Evolutionary conservation across 345 rosid genomes (phyloP).

Genomic region (Conringia planisiliqua): DNA sequence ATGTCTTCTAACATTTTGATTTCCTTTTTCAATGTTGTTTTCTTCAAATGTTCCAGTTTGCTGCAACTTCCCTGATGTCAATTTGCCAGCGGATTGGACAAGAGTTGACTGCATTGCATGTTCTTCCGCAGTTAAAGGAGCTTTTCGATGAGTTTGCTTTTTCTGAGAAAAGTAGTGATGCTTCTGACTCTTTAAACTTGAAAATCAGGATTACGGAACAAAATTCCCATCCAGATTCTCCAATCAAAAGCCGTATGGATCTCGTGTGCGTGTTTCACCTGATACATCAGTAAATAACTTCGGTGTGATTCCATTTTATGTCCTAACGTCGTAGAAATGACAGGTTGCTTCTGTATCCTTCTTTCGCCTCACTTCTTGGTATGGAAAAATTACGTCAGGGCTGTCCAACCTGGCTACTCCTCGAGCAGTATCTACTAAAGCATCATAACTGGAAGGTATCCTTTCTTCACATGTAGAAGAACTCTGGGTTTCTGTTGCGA

Average conservation of each 20-base stretch:
- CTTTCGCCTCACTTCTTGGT: slow-evolving; percentile 85
- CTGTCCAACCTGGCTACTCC: slow-evolving; percentile 95
- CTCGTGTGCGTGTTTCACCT: slow-evolving; percentile 73
- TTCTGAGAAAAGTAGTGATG: slow-evolving; percentile 56
- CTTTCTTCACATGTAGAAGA: background rate
- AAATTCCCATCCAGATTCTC: slow-evolving; percentile 51
- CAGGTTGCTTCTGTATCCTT: slow-evolving; percentile 92
- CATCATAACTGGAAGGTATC: slow-evolving; percentile 88
- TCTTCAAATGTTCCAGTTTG: slow-evolving; percentile 54
- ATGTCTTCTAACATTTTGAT: slow-evolving; percentile 4
- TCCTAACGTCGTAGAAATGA: slow-evolving; percentile 21
- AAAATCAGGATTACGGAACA: slow-evolving; percentile 42
- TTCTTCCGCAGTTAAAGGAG: slow-evolving; percentile 86
- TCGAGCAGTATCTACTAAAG: slow-evolving; percentile 84
- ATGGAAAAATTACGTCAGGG: slow-evolving; percentile 89
- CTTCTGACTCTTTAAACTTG: slow-evolving; percentile 49
- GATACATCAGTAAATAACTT: background rate
- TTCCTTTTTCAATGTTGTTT: slow-evolving; percentile 1
- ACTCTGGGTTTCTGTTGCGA: slow-evolving; percentile 9
- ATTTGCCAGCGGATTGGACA: slow-evolving; percentile 91
- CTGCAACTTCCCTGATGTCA: slow-evolving; percentile 64
- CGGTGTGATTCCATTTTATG: slow-evolving; percentile 9
- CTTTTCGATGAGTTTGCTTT: slow-evolving; percentile 94
- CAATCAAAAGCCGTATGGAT: slow-evolving; percentile 78
- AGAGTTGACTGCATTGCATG: slow-evolving; percentile 77